phyloP scores from a whole-genome alignment of 805 yeast species.

The Zygotorulaspora chibaensis region DNA sequence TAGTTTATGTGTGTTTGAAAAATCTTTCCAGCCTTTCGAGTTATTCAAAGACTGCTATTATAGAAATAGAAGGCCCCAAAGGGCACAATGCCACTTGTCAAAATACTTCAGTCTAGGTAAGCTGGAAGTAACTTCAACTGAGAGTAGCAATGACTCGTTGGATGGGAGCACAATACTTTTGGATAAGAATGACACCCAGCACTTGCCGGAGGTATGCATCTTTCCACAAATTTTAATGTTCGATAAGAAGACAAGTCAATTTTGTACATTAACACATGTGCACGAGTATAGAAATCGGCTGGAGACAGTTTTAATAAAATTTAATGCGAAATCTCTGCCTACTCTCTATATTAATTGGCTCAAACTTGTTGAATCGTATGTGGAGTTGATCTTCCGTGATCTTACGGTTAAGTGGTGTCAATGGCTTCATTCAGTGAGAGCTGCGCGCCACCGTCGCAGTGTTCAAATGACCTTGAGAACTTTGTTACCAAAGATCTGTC shows the following conservation, averaged over 20 bases:
- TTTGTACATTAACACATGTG: constrained; percentile 8
- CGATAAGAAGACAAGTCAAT: constrained; percentile 3
- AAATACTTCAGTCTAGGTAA: constrained; percentile 6
- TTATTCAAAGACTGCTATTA: constrained; percentile 14
- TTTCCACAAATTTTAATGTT: constrained; percentile 13
- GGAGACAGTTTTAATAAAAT: constrained; percentile 11
- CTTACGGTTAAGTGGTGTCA: constrained; percentile 18
- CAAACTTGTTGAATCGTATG: constrained; percentile 18
- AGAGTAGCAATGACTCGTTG: constrained; percentile 9
- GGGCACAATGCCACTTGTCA: constrained; percentile 3
- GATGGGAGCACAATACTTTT: constrained; percentile 9
- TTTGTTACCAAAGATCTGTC: constrained; percentile 6
- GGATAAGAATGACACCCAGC: constrained; percentile 2
- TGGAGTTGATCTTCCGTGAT: constrained; percentile 16
- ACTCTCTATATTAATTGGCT: constrained; percentile 15
- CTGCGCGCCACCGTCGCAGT: constrained; percentile 11
- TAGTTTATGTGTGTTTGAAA: not conserved
- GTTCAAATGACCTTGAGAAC: constrained; percentile 8
- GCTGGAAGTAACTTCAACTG: constrained; percentile 3
- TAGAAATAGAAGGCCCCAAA: constrained; percentile 1
- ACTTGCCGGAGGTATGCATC: constrained; percentile 7
- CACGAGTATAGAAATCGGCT: constrained; percentile 12
- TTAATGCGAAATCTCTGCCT: constrained; percentile 3
- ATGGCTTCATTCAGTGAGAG: constrained; percentile 15
- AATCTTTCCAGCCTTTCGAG: constrained; percentile 6